Percentiles rank a stretch among this genome's conserved stretches.
Evolutionary conservation across 2,329 filamentous ascomycete species (phyloP).

Genomic region (Ophiocordyceps camponoti-rufipedis): DNA sequence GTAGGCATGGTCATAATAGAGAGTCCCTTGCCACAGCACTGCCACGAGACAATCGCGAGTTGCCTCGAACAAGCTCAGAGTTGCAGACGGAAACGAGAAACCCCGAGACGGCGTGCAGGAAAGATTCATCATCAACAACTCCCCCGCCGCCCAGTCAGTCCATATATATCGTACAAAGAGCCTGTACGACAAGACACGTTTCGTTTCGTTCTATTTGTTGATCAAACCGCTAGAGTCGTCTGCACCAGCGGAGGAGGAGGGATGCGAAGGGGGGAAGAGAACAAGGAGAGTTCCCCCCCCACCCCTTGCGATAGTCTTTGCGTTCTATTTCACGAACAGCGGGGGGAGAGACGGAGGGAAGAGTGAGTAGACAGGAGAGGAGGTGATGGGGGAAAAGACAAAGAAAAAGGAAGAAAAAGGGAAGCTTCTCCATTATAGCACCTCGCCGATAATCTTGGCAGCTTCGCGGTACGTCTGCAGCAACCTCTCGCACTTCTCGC

Average conservation of each 20-base stretch:
- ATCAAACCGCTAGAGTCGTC: background rate
- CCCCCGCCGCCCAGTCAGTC: background rate
- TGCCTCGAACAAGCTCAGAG: too few species aligned
- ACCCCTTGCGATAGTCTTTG: background rate
- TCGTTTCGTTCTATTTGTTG: background rate
- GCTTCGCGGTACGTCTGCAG: slow-evolving; percentile 93
- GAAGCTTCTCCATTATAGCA: slow-evolving; percentile 40
- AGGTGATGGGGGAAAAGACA: background rate
- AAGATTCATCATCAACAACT: background rate
- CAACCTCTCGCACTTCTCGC: slow-evolving; percentile 95
- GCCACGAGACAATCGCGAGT: too few species aligned
- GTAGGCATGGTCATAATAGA: too few species aligned
- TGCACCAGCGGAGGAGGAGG: background rate
- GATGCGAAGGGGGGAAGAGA: background rate
- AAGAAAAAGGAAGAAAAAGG: background rate
- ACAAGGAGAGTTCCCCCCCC: background rate
- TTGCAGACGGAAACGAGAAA: background rate
- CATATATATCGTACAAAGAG: background rate
- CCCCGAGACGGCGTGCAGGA: too few species aligned
- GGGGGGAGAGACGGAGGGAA: background rate
- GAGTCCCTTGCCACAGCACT: too few species aligned
- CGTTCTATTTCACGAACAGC: background rate
- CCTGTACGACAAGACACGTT: background rate
- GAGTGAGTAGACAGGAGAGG: background rate
- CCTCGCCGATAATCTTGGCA: slow-evolving; percentile 94